Evolutionary conservation across 306 rosid species (phyloP), one percentile per base, ranked within the genome.

Genomic region (Pterocarpus santalinus): DNA sequence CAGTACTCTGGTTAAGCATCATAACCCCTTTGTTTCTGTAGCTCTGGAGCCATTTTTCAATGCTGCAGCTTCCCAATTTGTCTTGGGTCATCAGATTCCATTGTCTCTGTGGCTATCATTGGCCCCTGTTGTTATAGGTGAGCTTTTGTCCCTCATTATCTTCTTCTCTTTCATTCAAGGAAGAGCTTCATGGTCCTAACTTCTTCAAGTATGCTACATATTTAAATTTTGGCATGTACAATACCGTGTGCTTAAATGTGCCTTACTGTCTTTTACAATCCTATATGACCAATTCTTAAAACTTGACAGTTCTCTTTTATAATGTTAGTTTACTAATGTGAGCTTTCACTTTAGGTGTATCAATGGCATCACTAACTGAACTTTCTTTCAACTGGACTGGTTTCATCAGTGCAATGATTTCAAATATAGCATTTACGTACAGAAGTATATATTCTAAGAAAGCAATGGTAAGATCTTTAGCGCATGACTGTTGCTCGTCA

Each of bases 1-100:
- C 43, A 41, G 7, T 69, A 13, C 14, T 69, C 52, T 34, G 55
- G 41, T 61, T 44, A 39, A 69, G 69, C 39, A 70, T 28, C 71
- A 11, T 9, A 30, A 1, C 53, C 30, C 35, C 5, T 65, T 51
- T 15, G 41, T 79, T 35, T 61, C 30, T 13, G 62, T 87, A 92
- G 94, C 97, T 11, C 83, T 92, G 81, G 97, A 92, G 84, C 94
- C 94, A 11, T 92, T 92, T 87, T 92, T 90, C 80, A 92, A 87
- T 69, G 97, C 97, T 43, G 82, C 94, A 47, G 92, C 97, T 65
- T 92, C 97, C 33, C 94, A 92, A 86, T 92, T 92, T 79, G 64
- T 92, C 56, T 71, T 92, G 83, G 97, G 92, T 15, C 94, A 90
- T 4, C 90, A 87, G 65, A 90, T 90, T 79, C 97, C 97, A 11